phyloP scores from a whole-genome alignment of 2,329 filamentous ascomycete species.

The Diplodia seriata region DNA sequence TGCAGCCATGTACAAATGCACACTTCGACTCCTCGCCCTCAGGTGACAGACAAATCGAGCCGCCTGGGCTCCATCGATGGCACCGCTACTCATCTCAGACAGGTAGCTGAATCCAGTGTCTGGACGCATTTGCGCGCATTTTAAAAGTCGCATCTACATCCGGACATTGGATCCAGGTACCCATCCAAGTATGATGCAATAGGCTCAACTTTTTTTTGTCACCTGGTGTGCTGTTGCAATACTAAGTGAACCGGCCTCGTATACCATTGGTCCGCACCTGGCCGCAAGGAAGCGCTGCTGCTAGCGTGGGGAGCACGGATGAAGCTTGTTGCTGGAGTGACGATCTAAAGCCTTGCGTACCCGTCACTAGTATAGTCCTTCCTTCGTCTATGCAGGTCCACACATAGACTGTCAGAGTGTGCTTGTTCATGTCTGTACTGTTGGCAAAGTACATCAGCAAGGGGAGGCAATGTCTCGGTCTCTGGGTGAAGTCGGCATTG shows the following conservation, averaged over 20 bases:
- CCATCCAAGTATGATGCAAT: too few relatives aligned
- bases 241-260: not conserved
- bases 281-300: not conserved
- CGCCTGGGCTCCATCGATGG: too few relatives aligned
- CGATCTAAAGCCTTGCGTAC: constrained; percentile 3
- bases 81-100: too few relatives aligned
- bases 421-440: not conserved
- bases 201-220: too few relatives aligned
- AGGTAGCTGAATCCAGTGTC: too few relatives aligned
- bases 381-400: constrained; percentile 15
- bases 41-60: not conserved
- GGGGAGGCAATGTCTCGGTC: constrained; percentile 12
- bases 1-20: not conserved
- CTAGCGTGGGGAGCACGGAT: constrained; percentile 23
- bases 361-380: constrained; percentile 5
- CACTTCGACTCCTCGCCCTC: not conserved
- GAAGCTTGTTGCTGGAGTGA: constrained; percentile 15
- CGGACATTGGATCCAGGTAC: too few relatives aligned
- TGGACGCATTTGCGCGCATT: too few relatives aligned
- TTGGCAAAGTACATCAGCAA: constrained; percentile 10
- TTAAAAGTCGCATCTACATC: too few relatives aligned
- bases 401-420: not conserved
- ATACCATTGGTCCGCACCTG: not conserved
- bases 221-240: not conserved
- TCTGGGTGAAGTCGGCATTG: constrained; percentile 11